Percentiles rank a stretch among this genome's conserved stretches.
Conservation (phyloP, 1,284 basidiomycete genomes). For the Cryptococcus maquisensis region DNA sequence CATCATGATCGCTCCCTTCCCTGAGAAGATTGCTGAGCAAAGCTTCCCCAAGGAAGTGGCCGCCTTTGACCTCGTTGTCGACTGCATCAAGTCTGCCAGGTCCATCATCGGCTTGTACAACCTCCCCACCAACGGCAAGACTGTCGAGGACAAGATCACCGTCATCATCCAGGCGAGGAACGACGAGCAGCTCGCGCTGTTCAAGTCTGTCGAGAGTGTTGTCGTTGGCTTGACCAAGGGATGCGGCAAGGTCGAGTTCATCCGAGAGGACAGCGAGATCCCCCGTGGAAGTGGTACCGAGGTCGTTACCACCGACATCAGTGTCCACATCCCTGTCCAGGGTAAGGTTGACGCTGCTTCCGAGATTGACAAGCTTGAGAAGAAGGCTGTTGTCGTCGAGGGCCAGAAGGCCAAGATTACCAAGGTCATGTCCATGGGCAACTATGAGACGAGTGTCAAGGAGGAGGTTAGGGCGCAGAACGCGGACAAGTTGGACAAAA, state of each 20-base stretch:
- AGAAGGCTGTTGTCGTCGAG: conserved; percentile 70
- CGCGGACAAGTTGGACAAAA: conserved; percentile 57
- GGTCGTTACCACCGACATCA: conserved; percentile 69
- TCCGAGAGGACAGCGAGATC: conserved; percentile 58
- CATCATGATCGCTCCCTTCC: conserved; percentile 85
- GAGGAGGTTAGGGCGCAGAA: conserved; percentile 69
- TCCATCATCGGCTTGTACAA: conserved; percentile 89
- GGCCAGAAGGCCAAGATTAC: conserved; percentile 69
- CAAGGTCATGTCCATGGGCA: conserved; percentile 67
- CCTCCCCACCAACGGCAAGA: conserved; percentile 68
- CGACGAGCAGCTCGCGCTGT: conserved; percentile 60
- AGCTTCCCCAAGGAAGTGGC: conserved; percentile 71
- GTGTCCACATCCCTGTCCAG: conserved; percentile 79
- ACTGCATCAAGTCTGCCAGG: conserved; percentile 71
- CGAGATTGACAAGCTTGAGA: conserved; percentile 80
- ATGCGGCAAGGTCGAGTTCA: conserved; percentile 66
- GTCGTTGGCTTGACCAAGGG: conserved; percentile 85
- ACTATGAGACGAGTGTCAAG: conserved; percentile 75
- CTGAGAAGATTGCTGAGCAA: conserved; percentile 57
- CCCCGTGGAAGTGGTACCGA: conserved; percentile 84
- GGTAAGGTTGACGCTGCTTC: conserved; percentile 77
- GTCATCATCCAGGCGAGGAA: conserved; percentile 75
- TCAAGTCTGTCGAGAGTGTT: conserved; percentile 68
- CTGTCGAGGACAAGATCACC: conserved; percentile 48
- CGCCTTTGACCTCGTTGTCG: conserved; percentile 83